Conservation (phyloP, 352 stramenopile species). For the Thalassiosira ordinaria region DNA sequence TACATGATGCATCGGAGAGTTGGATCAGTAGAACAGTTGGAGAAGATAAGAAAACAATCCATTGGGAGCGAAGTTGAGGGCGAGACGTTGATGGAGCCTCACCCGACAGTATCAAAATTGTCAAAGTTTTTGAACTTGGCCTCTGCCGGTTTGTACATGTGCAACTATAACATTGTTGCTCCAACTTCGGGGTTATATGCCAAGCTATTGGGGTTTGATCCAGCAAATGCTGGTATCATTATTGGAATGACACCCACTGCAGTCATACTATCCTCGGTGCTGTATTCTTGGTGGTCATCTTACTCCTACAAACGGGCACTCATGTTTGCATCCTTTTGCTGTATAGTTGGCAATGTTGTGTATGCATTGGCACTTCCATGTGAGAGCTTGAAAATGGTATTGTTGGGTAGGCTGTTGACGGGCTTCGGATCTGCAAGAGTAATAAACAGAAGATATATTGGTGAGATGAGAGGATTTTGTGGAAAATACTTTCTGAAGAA, state of each 20-base stretch:
- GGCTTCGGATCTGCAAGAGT: slow-evolving; percentile 91
- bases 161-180: slow-evolving; percentile 97
- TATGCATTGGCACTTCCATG: slow-evolving; percentile 78
- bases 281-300: slow-evolving; percentile 91
- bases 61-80: slow-evolving; percentile 20
- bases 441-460: slow-evolving; percentile 91
- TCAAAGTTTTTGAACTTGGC: slow-evolving; percentile 91
- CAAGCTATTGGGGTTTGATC: slow-evolving; percentile 87
- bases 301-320: slow-evolving; percentile 79
- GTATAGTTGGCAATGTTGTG: slow-evolving; percentile 74
- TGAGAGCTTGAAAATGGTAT: slow-evolving; percentile 85
- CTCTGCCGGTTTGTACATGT: slow-evolving; percentile 97
- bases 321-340: slow-evolving; percentile 74
- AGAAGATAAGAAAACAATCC: slow-evolving; percentile 23
- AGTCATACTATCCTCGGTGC: slow-evolving; percentile 91
- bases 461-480: slow-evolving; percentile 47
- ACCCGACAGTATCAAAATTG: slow-evolving; percentile 33
- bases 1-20: slow-evolving; percentile 36
- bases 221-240: slow-evolving; percentile 92
- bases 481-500: too few species aligned
- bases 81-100: slow-evolving; percentile 25
- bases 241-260: slow-evolving; percentile 96
- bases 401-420: slow-evolving; percentile 91
- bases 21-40: slow-evolving; percentile 19
- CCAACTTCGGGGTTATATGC: slow-evolving; percentile 93